Evolutionary conservation across 345 rosid species (phyloP).

Genomic region (Syzygium grande): DNA sequence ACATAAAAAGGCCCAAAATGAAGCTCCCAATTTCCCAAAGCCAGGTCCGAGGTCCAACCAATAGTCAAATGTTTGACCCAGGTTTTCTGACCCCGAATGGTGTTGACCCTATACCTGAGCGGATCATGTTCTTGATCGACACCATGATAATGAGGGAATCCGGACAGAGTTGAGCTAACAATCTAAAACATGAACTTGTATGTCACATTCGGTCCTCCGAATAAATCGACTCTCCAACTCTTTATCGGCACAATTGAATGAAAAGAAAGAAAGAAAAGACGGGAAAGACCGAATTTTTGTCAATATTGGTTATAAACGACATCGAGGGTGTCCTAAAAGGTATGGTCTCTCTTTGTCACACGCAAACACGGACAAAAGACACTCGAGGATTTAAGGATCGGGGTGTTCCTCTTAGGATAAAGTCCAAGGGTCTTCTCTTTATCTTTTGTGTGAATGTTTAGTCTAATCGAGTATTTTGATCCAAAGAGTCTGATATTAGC

Average conservation of each 20-base stretch:
- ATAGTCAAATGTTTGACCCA: background rate
- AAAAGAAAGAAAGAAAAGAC: background rate
- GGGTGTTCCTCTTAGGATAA: background rate
- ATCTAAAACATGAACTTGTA: background rate
- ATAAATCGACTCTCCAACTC: background rate
- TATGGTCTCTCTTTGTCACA: background rate
- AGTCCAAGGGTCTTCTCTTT: background rate
- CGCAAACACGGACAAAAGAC: background rate
- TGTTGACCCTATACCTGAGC: background rate
- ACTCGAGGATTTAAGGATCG: background rate
- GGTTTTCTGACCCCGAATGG: background rate
- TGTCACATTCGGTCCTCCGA: background rate
- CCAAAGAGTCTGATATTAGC: background rate
- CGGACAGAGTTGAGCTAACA: background rate
- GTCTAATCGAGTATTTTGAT: background rate
- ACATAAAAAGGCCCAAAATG: background rate
- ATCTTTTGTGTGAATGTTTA: background rate
- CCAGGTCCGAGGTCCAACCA: background rate
- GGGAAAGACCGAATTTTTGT: background rate
- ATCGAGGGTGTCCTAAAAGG: background rate
- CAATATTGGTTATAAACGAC: background rate
- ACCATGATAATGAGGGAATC: background rate
- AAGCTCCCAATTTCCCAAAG: background rate
- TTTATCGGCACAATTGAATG: background rate
- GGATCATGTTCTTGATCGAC: background rate